Conservation (phyloP, 352 stramenopile species). For the Globisporangium canariense region DNA sequence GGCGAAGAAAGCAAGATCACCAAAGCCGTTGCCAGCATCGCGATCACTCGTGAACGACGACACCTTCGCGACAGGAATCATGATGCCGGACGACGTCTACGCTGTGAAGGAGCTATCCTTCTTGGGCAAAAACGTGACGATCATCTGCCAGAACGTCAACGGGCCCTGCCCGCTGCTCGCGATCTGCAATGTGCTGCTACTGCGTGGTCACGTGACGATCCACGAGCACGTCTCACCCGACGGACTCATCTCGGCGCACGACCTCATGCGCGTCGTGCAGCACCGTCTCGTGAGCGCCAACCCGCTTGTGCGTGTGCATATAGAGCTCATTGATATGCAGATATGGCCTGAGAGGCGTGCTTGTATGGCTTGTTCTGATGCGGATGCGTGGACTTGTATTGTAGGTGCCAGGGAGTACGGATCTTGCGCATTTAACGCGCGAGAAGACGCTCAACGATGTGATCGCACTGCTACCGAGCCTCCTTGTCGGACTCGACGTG, state of each 20-base stretch:
- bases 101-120: slow-evolving; percentile 80
- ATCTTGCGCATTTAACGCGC: slow-evolving; percentile 65
- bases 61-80: not conserved
- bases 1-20: not conserved
- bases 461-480: slow-evolving; percentile 87
- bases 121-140: slow-evolving; percentile 73
- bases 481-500: slow-evolving; percentile 97
- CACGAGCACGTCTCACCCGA: slow-evolving; percentile 44
- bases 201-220: slow-evolving; percentile 88
- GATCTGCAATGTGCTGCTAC: slow-evolving; percentile 94
- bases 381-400: not conserved
- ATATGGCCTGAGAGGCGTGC: not conserved
- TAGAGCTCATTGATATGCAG: not conserved
- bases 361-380: not conserved
- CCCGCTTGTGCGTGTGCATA: slow-evolving; percentile 37
- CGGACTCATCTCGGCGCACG: slow-evolving; percentile 81
- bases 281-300: slow-evolving; percentile 85
- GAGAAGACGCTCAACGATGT: slow-evolving; percentile 90
- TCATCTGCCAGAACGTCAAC: slow-evolving; percentile 98
- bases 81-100: slow-evolving; percentile 59
- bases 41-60: not conserved
- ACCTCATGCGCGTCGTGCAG: slow-evolving; percentile 91
- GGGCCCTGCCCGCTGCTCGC: slow-evolving; percentile 97
- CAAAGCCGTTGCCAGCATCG: not conserved
- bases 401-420: slow-evolving; percentile 41